These are phyloP conservation scores for Fusarium coicis DNA, from an alignment of 2,329 filamentous ascomycete genomes.

Conservation along the genomic window DNA sequence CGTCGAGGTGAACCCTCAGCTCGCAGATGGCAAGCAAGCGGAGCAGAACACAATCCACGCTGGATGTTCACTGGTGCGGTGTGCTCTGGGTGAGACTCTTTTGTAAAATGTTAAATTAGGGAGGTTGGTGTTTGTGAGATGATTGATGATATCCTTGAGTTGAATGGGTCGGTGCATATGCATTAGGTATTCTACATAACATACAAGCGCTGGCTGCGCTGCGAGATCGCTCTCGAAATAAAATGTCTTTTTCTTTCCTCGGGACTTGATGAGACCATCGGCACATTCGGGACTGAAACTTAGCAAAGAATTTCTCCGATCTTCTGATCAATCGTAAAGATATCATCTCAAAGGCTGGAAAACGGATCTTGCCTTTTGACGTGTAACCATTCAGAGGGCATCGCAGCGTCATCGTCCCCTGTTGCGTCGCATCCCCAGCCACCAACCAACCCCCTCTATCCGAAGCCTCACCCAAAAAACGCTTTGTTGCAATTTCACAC, in stretches of 20 bases:
- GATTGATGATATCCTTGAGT: constrained; percentile 43
- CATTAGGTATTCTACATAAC: constrained; percentile 20
- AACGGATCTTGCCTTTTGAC: constrained; percentile 4
- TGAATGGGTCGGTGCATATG: constrained; percentile 40
- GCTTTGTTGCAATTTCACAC: constrained; percentile 25
- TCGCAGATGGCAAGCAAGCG: constrained; percentile 72
- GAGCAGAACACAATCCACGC: constrained; percentile 89
- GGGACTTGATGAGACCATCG: background rate
- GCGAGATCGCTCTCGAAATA: constrained; percentile 46
- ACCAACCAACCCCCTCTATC: constrained; percentile 33
- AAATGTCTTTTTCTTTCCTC: constrained; percentile 39
- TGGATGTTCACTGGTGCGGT: constrained; percentile 90
- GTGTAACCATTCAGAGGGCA: constrained; percentile 34
- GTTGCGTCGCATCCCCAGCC: constrained; percentile 28
- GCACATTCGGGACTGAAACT: background rate
- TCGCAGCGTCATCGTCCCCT: constrained; percentile 22
- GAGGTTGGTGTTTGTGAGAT: background rate
- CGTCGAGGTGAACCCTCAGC: constrained; percentile 82
- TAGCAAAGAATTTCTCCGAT: background rate
- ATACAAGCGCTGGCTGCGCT: constrained; percentile 24
- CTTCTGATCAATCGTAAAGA: constrained; percentile 8
- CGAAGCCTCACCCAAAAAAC: constrained; percentile 22
- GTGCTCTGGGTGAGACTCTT: constrained; percentile 80
- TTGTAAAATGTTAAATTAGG: background rate
- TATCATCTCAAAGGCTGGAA: constrained; percentile 21